A percentile compares a stretch with the other conserved stretches of the same genome.
These are phyloP conservation scores for Prunus campanulata DNA, from an alignment of 306 rosid genomes.

Conservation along the genomic window DNA sequence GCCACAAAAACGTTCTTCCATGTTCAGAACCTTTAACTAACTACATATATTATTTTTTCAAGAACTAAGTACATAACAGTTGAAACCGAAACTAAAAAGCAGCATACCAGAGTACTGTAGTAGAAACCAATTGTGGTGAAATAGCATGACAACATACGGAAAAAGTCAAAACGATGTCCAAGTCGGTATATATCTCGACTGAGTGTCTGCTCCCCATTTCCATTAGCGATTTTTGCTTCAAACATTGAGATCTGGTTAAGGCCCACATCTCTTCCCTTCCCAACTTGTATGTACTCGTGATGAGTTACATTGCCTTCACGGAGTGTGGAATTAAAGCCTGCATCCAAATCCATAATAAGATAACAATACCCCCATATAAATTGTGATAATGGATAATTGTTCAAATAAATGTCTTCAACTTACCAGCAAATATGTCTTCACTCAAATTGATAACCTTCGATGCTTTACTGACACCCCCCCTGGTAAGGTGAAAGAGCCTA, in stretches of 20 bases:
- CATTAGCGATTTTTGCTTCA: slow-evolving; percentile 97
- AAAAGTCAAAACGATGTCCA: slow-evolving; percentile 97
- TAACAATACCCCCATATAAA: slow-evolving; percentile 4
- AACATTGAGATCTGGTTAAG: slow-evolving; percentile 99
- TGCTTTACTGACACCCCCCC: slow-evolving; percentile 98
- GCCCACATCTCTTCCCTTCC: slow-evolving; percentile 98
- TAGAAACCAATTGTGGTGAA: slow-evolving; percentile 96
- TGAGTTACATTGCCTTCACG: slow-evolving; percentile 99
- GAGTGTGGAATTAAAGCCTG: slow-evolving; percentile 96
- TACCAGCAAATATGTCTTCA: slow-evolving; percentile 99
- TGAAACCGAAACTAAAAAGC: neutral
- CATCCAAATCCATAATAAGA: slow-evolving; percentile 2
- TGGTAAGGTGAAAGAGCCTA: slow-evolving; percentile 90
- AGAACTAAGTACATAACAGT: neutral
- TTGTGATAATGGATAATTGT: neutral
- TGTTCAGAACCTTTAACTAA: slow-evolving; percentile 16
- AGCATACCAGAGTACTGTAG: slow-evolving; percentile 82
- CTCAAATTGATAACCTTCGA: slow-evolving; percentile 96
- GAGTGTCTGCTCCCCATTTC: slow-evolving; percentile 94
- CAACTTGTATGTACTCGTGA: slow-evolving; percentile 98
- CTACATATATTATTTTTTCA: neutral
- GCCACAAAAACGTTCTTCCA: slow-evolving; percentile 34
- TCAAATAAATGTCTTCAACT: neutral
- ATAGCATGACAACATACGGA: slow-evolving; percentile 92
- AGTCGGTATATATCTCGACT: slow-evolving; percentile 97